phyloP scores from a whole-genome alignment of 2,329 filamentous ascomycete species.

The Didymella sp. region DNA sequence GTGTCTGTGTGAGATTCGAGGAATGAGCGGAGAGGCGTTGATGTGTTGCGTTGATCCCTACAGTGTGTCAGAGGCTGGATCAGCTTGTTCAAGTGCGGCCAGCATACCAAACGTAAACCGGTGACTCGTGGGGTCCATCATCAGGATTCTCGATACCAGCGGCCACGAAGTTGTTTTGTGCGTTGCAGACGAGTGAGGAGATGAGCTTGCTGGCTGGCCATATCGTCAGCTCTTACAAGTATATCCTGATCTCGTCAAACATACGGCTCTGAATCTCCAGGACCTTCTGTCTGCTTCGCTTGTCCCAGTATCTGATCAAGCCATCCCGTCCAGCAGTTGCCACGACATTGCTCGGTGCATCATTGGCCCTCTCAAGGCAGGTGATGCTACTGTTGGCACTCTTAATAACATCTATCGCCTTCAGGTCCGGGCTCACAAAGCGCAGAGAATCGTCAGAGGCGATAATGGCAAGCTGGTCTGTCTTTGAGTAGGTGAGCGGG shows the following conservation, averaged over 20 bases:
- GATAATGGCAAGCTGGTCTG: constrained; percentile 63
- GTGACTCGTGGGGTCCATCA: constrained; percentile 56
- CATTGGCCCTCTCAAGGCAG: constrained; percentile 65
- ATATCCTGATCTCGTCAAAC: not conserved
- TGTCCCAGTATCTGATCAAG: constrained; percentile 70
- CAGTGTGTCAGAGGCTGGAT: constrained; percentile 11
- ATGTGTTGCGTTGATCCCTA: constrained; percentile 52
- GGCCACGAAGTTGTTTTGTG: constrained; percentile 66
- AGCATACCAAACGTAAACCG: constrained; percentile 49
- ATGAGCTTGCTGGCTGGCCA: constrained; percentile 59
- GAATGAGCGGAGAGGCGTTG: constrained; percentile 49
- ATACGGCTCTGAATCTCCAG: constrained; percentile 46
- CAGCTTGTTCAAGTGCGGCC: no score
- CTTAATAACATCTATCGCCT: constrained; percentile 55
- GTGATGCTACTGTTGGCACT: constrained; percentile 69
- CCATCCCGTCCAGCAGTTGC: constrained; percentile 77
- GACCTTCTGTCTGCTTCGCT: constrained; percentile 61
- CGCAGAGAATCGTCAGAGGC: constrained; percentile 75
- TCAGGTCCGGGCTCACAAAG: constrained; percentile 69
- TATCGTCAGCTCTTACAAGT: constrained; percentile 29
- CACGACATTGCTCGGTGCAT: constrained; percentile 59
- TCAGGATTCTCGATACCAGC: constrained; percentile 73
- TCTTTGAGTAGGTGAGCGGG: constrained; percentile 40
- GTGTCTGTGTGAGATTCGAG: constrained; percentile 63
- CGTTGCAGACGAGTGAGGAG: constrained; percentile 69